Percentiles rank a stretch among this genome's conserved stretches.
These are phyloP conservation scores for Periconia macrospinosa DNA, from an alignment of 2,329 filamentous ascomycete species.

Conservation along the genomic window DNA sequence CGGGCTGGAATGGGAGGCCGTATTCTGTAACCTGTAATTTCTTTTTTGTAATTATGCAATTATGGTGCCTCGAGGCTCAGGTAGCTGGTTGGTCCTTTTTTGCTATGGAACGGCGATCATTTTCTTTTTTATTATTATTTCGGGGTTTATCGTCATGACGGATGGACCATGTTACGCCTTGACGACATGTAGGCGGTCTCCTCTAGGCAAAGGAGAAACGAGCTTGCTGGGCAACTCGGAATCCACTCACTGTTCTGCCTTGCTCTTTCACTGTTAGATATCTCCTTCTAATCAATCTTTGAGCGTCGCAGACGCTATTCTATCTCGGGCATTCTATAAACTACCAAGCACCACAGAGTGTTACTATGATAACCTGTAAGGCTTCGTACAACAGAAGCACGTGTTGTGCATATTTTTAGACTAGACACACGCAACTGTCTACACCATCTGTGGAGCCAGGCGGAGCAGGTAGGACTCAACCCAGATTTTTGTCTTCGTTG, in stretches of 20 bases:
- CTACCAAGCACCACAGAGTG: too few relatives aligned
- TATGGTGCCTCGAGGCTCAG: conserved; percentile 13
- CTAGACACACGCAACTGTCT: neutral
- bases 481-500: too few relatives aligned
- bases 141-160: conserved; percentile 2
- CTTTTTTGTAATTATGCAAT: conserved; percentile 1
- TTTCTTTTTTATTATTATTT: neutral
- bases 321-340: too few relatives aligned
- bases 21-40: neutral
- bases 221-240: conserved; percentile 18
- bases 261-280: neutral
- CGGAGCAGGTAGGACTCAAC: too few relatives aligned
- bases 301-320: neutral
- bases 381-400: too few relatives aligned
- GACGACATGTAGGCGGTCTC: conserved; percentile 15
- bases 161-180: conserved; percentile 14
- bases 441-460: too few relatives aligned
- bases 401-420: conserved; percentile 1
- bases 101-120: too few relatives aligned
- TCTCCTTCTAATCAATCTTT: neutral
- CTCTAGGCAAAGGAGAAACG: conserved; percentile 10
- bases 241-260: neutral
- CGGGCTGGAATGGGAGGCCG: neutral
- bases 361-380: too few relatives aligned
- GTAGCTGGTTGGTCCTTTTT: conserved; percentile 8